Evolutionary conservation across 495 filamentous ascomycete species (phyloP), one percentile per base, ranked within the genome.

Genomic region (Lentithecium fluviatile): DNA sequence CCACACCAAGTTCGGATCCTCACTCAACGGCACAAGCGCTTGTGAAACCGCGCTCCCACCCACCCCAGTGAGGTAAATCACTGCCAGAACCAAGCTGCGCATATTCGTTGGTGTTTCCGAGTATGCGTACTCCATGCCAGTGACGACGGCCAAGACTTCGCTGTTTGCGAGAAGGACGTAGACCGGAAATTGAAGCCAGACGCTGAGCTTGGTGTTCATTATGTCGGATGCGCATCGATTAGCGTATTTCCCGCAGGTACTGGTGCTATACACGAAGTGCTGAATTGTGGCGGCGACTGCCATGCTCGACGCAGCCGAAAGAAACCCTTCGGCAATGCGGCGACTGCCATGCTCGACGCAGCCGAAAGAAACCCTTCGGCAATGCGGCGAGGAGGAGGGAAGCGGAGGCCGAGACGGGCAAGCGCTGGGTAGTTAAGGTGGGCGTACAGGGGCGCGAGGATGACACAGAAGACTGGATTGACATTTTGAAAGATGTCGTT

Each of bases 401-500:
- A 84, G 29, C 83, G 77, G 71, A 89, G 74, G 6, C 82, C 80
- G 20, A 76, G 64, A 37, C 78, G 82, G 52, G 85, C 82, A 13
- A 91, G 74, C 8, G 68, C 67, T 0, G 88, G 89, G 70, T 90
- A 91, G 52, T 90, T 23, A 45, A 88, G 13, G 6, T 77, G 72
- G 65, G 91, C 88, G 63, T 79, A 78, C 53, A 91, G 79, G 10
- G 88, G 89, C 48, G 91, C 89, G 58, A 90, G 79, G 69, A 93
- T 87, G 68, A 91, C 80, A 40, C 90, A 73, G 2, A 86, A 76
- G 56, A 91, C 75, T 8, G 89, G 86, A 70, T 91, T 84, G 26
- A 93, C 79, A 71, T 93, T 93, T 59, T 80, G 82, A 64, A 91
- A 77, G 26, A 91, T 78, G 68, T 93, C 88, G 73, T 91, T 89